Base-by-base conservation (phyloP, 1,284 basidiomycete genomes). In the Moesziomyces sp. region DNA sequence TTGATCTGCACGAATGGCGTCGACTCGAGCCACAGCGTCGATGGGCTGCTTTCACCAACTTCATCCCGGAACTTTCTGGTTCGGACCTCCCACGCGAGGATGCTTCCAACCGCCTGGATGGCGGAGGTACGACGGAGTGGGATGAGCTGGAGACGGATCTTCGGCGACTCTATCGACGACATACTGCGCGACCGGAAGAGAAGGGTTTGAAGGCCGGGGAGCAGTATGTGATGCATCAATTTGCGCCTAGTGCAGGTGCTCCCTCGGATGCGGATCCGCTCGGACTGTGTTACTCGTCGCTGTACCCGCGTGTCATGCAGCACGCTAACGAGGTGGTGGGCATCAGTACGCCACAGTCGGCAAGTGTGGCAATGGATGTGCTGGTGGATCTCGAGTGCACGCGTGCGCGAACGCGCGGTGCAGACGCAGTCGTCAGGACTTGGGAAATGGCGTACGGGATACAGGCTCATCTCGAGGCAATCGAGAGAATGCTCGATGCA, bases 1-100 rank as follows among this genome's bases (percentile, higher is more conserved):
- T 69, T 10, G 71, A 68, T 28, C 40, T 74, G 40, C 56, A 68
- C 24, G 65, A 64, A 26, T 74, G 71, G 71, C 60, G 71, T 0
- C 21, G 71, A 4, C 46, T 60, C n/a, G 65, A 68, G 18, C 56
- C 58, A 5, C 52, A 49, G 35, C 49, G 53, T 10, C 47, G 49
- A 2, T 73, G 70, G 70, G 56, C 58, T 14, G 52, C 42, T 2
- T 73, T 73, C 44, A 55, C 47, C 19, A 64, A 73, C 1, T 72
- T 73, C 26, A 43, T 73, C 42, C 52, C 52, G n/a, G n/a, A 43
- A 18, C 5, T 46, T 4, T 23, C 48, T 4, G 40, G 14, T 3
- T 18, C 35, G 23, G 9, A 10, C 38, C 23, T 0, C 3, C 24
- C 3, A 26, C 0, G 24, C 6, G 24, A 7, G 24, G 24, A 26